Evolutionary conservation across 2,329 filamentous ascomycete species (phyloP), one percentile per base, ranked within the genome.

Genomic region (Cladosporium sp.): DNA sequence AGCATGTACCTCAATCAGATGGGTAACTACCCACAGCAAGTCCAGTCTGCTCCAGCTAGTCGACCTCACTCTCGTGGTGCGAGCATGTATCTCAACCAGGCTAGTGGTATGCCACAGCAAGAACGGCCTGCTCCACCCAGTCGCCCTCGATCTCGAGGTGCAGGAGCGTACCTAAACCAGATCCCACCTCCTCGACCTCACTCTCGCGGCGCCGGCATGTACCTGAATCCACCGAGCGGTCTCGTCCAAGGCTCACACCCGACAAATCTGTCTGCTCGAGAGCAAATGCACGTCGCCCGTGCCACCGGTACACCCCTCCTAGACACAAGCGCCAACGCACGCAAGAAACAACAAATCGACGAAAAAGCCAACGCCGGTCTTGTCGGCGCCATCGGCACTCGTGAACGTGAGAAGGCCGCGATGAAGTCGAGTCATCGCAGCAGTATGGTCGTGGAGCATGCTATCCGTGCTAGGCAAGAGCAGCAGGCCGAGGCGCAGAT

Each of bases 201-300:
- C 30, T 50, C 47, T 12, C 47, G 47, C 47, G 73, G 66, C 63
- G 69, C 55, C 64, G 66, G 57, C 61, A 67, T 51, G 65, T 39
- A 49, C 54, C 56, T 62, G 30, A 51, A 60, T 47, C 43, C 28
- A 2, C 59, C 51, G 80, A 84, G 63, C 74, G 82, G 22, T 80
- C 82, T 8, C 11, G 15, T 47, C 15, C 20, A 38, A 9, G 20
- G 15, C 36, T 40, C 50, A 6, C 50, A 52, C 4, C 15, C 54
- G 14, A 75, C 77, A 0, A 83, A 87, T 59, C 79, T 96, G n/a
- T 92, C 89, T 19, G 92, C 92, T 17, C 85, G 88, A 15, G 92
- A 96, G 73, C 92, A 95, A 71, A 90, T 95, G 74, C 88, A 95
- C 65, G 83, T 96, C n/a, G 89, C 92, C 9, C 85, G 89, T 38